phyloP scores from a whole-genome alignment of 2,329 filamentous ascomycete genomes.

The Fusarium luffae region DNA sequence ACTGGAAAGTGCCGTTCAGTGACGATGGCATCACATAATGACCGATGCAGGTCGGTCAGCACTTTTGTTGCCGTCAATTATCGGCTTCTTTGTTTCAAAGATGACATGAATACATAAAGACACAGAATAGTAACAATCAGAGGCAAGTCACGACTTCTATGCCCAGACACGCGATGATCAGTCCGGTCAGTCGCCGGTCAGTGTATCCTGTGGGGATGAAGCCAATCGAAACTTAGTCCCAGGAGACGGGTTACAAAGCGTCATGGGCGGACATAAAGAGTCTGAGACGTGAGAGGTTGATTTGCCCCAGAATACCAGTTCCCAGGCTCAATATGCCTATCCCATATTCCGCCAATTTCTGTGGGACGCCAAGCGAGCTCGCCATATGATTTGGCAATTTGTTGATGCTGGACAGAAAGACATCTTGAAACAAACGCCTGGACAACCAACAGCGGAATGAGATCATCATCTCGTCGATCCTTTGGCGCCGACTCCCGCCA shows the following conservation, averaged over 20 bases:
- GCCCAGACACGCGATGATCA: conserved; percentile 18
- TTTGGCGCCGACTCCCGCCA: conserved; percentile 46
- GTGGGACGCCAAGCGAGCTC: conserved; percentile 20
- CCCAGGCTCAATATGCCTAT: conserved; percentile 20
- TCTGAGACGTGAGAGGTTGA: conserved; percentile 31
- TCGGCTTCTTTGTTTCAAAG: neutral
- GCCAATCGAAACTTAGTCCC: conserved; percentile 38
- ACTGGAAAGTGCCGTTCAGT: conserved; percentile 29
- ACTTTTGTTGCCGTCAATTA: neutral
- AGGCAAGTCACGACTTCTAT: conserved; percentile 10
- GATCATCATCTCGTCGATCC: conserved; percentile 47
- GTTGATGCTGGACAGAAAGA: conserved; percentile 23
- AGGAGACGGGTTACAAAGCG: conserved; percentile 37
- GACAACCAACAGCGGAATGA: conserved; percentile 45
- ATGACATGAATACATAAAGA: neutral
- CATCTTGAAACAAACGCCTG: conserved; percentile 48
- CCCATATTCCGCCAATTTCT: conserved; percentile 38
- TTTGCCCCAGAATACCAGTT: conserved; percentile 30
- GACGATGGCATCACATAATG: conserved; percentile 23
- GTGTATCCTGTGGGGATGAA: conserved; percentile 38
- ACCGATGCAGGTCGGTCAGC: neutral
- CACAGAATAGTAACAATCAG: neutral
- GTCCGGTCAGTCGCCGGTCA: conserved; percentile 12
- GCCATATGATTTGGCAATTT: conserved; percentile 38
- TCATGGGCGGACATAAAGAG: conserved; percentile 30